A percentile compares a stretch with the other conserved stretches of the same genome.
phyloP scores from a whole-genome alignment of 495 filamentous ascomycete genomes.

The Achaetomiella virescens region DNA sequence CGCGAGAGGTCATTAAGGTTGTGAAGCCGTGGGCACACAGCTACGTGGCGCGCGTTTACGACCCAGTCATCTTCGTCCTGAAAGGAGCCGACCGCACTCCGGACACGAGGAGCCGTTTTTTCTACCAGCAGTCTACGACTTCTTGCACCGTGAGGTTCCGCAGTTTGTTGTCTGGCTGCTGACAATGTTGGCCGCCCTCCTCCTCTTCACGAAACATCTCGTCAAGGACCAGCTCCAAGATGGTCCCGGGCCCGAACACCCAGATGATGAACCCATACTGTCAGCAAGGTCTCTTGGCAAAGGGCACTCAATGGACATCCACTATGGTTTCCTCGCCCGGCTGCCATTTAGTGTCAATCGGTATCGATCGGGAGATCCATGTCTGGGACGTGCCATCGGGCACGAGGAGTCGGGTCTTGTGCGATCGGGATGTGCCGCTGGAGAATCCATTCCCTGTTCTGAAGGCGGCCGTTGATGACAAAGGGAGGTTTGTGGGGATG shows the following conservation, averaged over 20 bases:
- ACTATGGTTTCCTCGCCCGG: slow-evolving; percentile 50
- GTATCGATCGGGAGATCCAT: slow-evolving; percentile 55
- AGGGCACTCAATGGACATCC: slow-evolving; percentile 59
- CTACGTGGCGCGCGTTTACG: slow-evolving; percentile 61
- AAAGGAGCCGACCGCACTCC: slow-evolving; percentile 55
- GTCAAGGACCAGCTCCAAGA: slow-evolving; percentile 48
- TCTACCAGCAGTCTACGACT: slow-evolving; percentile 50
- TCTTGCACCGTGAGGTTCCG: slow-evolving; percentile 50
- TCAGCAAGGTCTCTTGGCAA: slow-evolving; percentile 51
- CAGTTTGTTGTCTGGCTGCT: slow-evolving; percentile 50
- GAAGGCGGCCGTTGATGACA: slow-evolving; percentile 52
- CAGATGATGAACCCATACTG: slow-evolving; percentile 47
- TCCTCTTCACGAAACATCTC: slow-evolving; percentile 60
- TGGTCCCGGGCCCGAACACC: slow-evolving; percentile 23
- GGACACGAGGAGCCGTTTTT: slow-evolving; percentile 35
- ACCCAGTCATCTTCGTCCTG: slow-evolving; percentile 61
- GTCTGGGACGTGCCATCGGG: slow-evolving; percentile 51
- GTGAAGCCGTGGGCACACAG: slow-evolving; percentile 60
- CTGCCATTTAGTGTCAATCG: slow-evolving; percentile 59
- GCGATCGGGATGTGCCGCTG: slow-evolving; percentile 30
- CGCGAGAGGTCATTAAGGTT: slow-evolving; percentile 60
- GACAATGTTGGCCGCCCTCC: slow-evolving; percentile 49
- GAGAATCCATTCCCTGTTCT: slow-evolving; percentile 51
- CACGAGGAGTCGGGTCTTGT: slow-evolving; percentile 32
- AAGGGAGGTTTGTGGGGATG: slow-evolving; percentile 57